Evolutionary conservation across 1,284 basidiomycete species (phyloP), one percentile per base, ranked within the genome.

Genomic region (Coriolopsis trogii): DNA sequence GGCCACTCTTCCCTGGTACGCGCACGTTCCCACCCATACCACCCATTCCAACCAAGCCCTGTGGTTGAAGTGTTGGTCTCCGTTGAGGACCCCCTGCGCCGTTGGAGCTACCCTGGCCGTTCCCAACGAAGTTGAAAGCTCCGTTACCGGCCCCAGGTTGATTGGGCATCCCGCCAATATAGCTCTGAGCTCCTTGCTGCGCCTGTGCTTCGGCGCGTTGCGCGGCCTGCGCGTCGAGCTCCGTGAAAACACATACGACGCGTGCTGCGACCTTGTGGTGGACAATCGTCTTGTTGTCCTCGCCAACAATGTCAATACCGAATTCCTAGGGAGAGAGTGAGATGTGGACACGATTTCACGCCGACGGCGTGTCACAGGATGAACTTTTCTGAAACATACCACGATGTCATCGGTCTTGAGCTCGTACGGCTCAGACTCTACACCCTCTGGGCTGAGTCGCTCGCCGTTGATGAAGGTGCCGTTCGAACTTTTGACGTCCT

Each of bases 381-480:
- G 38, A 46, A 6, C 18, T 24, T 18, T 44, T 24, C 39, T 41
- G 6, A 45, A 16, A 78, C 86, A 53, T 69, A 89, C 87, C 56
- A 93, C 87, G 58, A 95, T 89, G 68, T 98, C 95, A 64, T 97
- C 95, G 40, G 85, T 89, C 75, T 97, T 95, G 36, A 99, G 84
- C 72, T 98, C 93, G 61, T 86, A 96, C 0, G 94, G 92, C 28
- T 97, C 92, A 0, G 91, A 95, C 73, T 98, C 95, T 50, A 93
- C 81, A 23, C 91, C 91, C 70, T 99, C 95, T 1, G 83, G 81
- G 56, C 91, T 94, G 38, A 99, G 84, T 39, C 96, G 82, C 59
- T 97, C 93, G 49, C 93, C 88, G 62, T 99, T 98, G 72, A 99
- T 96, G 68, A 99, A 99, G 6, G 97, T 99, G 4, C 96, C 96